Conservation (phyloP, 192 early-diverging fungal genomes). For the Cladochytrium replicatum region DNA sequence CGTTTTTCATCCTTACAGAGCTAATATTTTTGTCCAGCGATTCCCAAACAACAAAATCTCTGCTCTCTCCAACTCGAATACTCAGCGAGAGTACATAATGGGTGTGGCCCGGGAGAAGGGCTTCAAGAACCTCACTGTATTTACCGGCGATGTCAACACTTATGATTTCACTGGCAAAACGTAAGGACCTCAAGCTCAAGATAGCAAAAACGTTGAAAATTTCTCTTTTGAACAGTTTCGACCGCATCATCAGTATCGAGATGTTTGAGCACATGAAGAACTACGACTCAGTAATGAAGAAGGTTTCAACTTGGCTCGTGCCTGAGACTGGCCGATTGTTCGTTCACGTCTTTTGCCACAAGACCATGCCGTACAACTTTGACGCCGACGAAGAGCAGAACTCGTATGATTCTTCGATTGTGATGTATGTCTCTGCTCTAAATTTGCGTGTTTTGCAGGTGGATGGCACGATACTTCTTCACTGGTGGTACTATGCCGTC, state of each 20-base stretch:
- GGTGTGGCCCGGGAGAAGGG: conserved; percentile 21
- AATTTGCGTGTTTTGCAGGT: too few species aligned
- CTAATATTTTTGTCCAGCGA: conserved; percentile 15
- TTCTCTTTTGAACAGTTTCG: conserved; percentile 25
- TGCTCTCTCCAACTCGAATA: conserved; percentile 47
- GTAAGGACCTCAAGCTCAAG: conserved; percentile 7
- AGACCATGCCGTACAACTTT: conserved; percentile 49
- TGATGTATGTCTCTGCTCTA: too few species aligned
- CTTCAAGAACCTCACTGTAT: conserved; percentile 40
- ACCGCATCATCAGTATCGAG: conserved; percentile 45
- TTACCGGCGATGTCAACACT: conserved; percentile 47
- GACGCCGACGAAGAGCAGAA: conserved; percentile 37
- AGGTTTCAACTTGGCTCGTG: conserved; percentile 46
- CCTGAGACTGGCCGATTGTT: conserved; percentile 48
- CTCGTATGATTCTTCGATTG: too few species aligned
- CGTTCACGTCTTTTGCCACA: conserved; percentile 53
- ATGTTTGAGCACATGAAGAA: conserved; percentile 66
- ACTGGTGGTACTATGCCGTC: conserved; percentile 47
- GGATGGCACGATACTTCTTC: conserved; percentile 57
- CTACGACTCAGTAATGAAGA: conserved; percentile 39
- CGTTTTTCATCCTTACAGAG: neutral
- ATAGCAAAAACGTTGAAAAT: conserved; percentile 19
- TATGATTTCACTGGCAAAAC: conserved; percentile 31
- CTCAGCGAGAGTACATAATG: conserved; percentile 43
- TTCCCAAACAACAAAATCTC: conserved; percentile 48